Evolutionary conservation across 495 filamentous ascomycete genomes (phyloP).

Genomic region (Apiosordaria backusii): DNA sequence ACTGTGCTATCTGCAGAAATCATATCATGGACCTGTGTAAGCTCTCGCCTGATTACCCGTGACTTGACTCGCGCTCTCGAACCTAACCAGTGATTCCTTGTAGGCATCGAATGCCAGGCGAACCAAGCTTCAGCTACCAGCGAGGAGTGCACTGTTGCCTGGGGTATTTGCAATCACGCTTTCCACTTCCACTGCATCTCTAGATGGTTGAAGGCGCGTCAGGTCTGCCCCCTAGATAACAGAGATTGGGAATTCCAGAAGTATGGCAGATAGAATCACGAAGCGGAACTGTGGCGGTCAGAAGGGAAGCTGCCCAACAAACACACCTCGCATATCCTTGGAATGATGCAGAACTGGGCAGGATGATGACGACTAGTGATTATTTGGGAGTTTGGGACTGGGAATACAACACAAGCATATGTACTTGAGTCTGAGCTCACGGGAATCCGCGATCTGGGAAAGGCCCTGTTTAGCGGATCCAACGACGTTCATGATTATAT

Average conservation of each 20-base stretch:
- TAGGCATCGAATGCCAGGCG: conserved; percentile 98
- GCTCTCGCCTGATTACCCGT: conserved; percentile 24
- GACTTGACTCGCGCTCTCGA: no score
- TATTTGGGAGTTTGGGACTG: neutral
- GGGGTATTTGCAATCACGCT: conserved; percentile 99
- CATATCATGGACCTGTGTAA: conserved; percentile 99
- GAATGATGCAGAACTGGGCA: neutral
- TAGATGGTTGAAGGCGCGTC: conserved; percentile 98
- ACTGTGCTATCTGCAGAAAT: conserved; percentile 98
- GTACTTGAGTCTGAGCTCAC: neutral
- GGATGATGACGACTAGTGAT: neutral
- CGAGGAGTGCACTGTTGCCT: conserved; percentile 97
- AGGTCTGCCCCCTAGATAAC: conserved; percentile 97
- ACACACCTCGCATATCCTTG: neutral
- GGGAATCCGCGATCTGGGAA: neutral
- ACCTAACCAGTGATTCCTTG: neutral
- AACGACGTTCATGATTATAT: neutral
- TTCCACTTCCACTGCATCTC: conserved; percentile 99
- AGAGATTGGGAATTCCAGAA: conserved; percentile 99
- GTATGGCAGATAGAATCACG: conserved; percentile 62
- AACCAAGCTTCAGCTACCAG: conserved; percentile 97
- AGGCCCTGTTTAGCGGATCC: neutral
- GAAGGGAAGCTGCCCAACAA: neutral
- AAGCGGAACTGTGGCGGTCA: neutral
- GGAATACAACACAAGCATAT: neutral